Evolutionary conservation across 306 rosid species (phyloP), one percentile per base, ranked within the genome.

Genomic region (Vigna trinervia): DNA sequence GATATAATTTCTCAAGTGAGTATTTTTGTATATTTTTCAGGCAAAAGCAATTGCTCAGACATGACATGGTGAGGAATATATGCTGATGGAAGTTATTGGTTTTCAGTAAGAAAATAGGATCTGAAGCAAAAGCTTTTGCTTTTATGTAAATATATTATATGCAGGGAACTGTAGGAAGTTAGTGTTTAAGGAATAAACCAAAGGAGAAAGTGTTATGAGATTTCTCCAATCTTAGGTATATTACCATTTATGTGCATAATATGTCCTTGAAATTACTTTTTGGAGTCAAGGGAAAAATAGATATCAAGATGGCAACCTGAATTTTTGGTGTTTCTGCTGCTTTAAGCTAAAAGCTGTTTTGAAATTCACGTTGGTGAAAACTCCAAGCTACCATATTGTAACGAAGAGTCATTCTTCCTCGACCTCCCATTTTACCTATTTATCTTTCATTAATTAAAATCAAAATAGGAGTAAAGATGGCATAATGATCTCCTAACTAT

Each of bases 61-160:
- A 74, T 86, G 97, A 83, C 59, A 78, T 87, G 86, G 88, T 83
- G 96, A 88, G 92, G 88, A 81, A 73, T 65, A 85, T 75, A 76
- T 64, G 84, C 53, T 65, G 53, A 38, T 73, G 77, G 68, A 32
- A 34, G 43, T 76, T 72, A 65, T 36, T 78, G 26, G 48, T 4
- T 61, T 79, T 69, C 30, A 63, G 36, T 64, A 78, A 84, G 59
- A 36, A 80, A 76, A 39, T 67, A 64, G 84, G 38, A 72, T 83
- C 57, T 43, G 32, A 80, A 78, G 71, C 23, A 74, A 43, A 74
- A 26, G 72, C 36, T 41, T 81, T 36, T 46, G 67, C 61, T 30
- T 30, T 30, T 30, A 30, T 3, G 34, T 30, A 30, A 30, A 13
- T 32, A 26, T 26, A 61, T 47, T 6, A 36, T 3, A 19, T 80